Conservation (phyloP, 2,329 filamentous ascomycete species). For the Lasiodiplodia sp. region DNA sequence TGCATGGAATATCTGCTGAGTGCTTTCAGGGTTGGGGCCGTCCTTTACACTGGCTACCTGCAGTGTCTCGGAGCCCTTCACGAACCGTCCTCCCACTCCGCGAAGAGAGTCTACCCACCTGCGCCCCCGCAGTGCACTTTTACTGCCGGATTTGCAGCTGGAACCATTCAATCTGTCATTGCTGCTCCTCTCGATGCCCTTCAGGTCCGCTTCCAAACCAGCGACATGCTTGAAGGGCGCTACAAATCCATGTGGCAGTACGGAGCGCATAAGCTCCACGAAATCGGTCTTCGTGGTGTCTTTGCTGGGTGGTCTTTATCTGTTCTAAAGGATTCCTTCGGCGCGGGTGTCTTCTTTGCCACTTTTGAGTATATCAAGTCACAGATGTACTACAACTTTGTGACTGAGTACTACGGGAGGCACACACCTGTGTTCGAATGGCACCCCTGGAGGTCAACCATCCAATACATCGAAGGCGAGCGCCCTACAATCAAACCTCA, state of each 20-base stretch:
- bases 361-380: slow-evolving; percentile 80
- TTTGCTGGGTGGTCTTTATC: slow-evolving; percentile 77
- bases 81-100: slow-evolving; percentile 66
- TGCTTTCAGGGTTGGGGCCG: slow-evolving; percentile 66
- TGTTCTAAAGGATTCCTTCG: slow-evolving; percentile 73
- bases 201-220: slow-evolving; percentile 73
- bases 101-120: slow-evolving; percentile 74
- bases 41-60: slow-evolving; percentile 78
- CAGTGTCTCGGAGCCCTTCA: slow-evolving; percentile 72
- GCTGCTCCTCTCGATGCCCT: slow-evolving; percentile 80
- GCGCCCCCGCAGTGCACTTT: slow-evolving; percentile 70
- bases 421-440: slow-evolving; percentile 18
- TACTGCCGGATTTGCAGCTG: slow-evolving; percentile 73
- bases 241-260: slow-evolving; percentile 78
- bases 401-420: slow-evolving; percentile 72
- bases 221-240: slow-evolving; percentile 65
- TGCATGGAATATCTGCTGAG: background rate
- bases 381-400: slow-evolving; percentile 74
- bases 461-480: slow-evolving; percentile 33
- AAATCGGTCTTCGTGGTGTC: slow-evolving; percentile 75
- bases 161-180: slow-evolving; percentile 72
- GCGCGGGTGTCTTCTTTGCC: slow-evolving; percentile 75
- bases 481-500: slow-evolving; percentile 71
- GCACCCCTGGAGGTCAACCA: slow-evolving; percentile 33
- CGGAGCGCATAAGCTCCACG: slow-evolving; percentile 69